Base-by-base conservation (phyloP, 345 rosid genomes). In the Gynandropsis gynandra region DNA sequence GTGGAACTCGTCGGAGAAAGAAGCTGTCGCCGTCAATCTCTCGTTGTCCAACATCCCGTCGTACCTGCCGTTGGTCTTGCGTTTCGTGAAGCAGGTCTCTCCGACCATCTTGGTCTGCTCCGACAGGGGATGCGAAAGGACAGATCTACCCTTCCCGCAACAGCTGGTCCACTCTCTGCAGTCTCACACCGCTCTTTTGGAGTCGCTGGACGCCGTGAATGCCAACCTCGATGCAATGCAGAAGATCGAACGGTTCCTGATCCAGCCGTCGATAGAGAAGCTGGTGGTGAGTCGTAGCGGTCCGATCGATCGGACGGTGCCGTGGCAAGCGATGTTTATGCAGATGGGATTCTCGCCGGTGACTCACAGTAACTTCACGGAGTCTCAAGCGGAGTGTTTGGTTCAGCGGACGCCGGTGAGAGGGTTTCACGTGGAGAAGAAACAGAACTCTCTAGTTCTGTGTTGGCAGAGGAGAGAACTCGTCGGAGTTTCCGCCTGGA, bases 381-480 rank as follows among this genome's bases (percentile, higher is more conserved):
- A 89, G 69, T 77, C 87, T 39, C 97, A 89, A 50, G 97, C 95
- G 3, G 95, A 89, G 49, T 83, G 86, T 54, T 70, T 89, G 65
- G 72, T 89, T 40, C 83, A 86, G 62, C 65, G 97, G 61, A 80
- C 80, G 45, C 85, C 73, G 14, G 84, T 68, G 16, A 70, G 78
- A 71, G 97, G 97, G 10, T 89, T 89, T 64, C 89, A 80, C 51
- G 82, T 86, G 14, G 97, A 85, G 77, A 89, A 85, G 83, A 76
- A 73, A 41, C 94, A 86, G 55, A 70, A 80, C 56, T 74, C 78
- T 15, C 95, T 89, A 12, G 75, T 78, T 61, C 85, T 89, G 9
- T 85, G 78, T 63, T 89, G 97, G 97, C 93, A 81, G 69, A 75
- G 81, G 44, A 68, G 74, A 57, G 94, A 89, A 62, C 86, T 89